Base-by-base conservation (phyloP, 2,329 filamentous ascomycete species). In the Pleomassaria siparia region DNA sequence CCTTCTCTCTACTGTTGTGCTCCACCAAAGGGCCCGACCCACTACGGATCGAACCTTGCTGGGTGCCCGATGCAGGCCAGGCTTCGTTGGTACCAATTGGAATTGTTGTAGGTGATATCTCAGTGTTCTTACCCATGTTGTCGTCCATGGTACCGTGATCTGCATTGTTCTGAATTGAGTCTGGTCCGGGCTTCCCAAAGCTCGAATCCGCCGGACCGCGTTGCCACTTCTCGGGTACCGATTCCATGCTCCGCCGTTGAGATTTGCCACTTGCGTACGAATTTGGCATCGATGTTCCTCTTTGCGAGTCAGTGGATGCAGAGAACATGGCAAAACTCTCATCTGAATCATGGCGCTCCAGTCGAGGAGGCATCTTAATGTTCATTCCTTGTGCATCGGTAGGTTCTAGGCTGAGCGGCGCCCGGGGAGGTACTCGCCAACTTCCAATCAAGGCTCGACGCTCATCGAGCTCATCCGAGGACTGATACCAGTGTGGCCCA, bases 301-400 rank as follows among this genome's bases (percentile, higher is more conserved):
- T 74, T 43, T 79, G 74, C 5, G 82, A 85, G 51, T 80, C 80
- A 1, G 80, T 79, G 9, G 82, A 82, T n/a, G 80, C 79, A 30
- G 81, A 83, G 53, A 85, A 83, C 78, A 85, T 84, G 18, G 77
- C 72, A 55, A 85, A 84, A 62, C 81, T 85, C 52, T 85, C 82
- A 6, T 77, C 75, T 20, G 81, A 85, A 55, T 83, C 77, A 56
- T 82, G 80, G 28, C 80, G 76, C 41, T 74, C 60, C 52, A 76
- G 58, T 12, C 63, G 58, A 25, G 63, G 69, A 18, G 68, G 66
- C 13, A 64, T 59, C 8, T 54, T 56, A 33, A 67, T 65, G 46
- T 56, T 71, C 71, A 54, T 59, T 55, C 44, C 67, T 58, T 55
- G 59, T 59, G 50, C 67, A 63, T 55, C 59, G 62, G 74, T 68